Evolutionary conservation across 2,329 filamentous ascomycete genomes (phyloP).

Genomic region (Didymella keratinophila): DNA sequence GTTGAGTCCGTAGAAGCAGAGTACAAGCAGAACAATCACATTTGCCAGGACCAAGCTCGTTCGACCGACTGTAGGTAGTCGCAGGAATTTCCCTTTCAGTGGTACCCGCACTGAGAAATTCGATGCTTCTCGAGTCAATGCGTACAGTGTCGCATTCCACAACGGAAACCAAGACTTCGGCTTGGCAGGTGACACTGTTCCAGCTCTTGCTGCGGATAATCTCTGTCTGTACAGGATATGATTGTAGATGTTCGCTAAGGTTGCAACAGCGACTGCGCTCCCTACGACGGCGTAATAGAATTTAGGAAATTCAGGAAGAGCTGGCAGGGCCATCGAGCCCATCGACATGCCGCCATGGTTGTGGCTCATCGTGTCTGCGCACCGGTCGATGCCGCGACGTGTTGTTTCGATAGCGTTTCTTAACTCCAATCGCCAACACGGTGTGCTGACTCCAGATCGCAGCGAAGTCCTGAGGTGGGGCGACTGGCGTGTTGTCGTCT

Average conservation of each 20-base stretch:
- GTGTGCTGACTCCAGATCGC: constrained; percentile 12
- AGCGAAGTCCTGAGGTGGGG: not conserved
- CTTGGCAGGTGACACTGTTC: constrained; percentile 58
- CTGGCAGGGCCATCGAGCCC: constrained; percentile 54
- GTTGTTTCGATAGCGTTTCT: constrained; percentile 20
- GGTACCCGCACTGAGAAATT: constrained; percentile 56
- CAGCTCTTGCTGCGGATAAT: constrained; percentile 54
- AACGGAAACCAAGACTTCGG: constrained; percentile 60
- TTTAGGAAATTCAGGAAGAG: constrained; percentile 58
- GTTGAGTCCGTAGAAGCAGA: constrained; percentile 65
- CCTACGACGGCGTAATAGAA: constrained; percentile 64
- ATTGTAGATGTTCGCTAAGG: constrained; percentile 57
- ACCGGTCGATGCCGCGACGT: constrained; percentile 8
- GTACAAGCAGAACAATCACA: constrained; percentile 59
- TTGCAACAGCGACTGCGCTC: constrained; percentile 54
- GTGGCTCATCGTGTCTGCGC: constrained; percentile 36
- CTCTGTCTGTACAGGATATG: constrained; percentile 60
- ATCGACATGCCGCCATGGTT: constrained; percentile 23
- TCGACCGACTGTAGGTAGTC: constrained; percentile 51
- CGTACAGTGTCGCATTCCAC: constrained; percentile 61
- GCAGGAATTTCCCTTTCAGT: constrained; percentile 48
- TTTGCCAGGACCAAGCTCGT: constrained; percentile 56
- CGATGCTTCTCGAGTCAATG: constrained; percentile 62
- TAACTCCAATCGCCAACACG: constrained; percentile 9
- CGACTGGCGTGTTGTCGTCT: not conserved